phyloP scores from a whole-genome alignment of 2,329 filamentous ascomycete species.

The Claviceps capensis region DNA sequence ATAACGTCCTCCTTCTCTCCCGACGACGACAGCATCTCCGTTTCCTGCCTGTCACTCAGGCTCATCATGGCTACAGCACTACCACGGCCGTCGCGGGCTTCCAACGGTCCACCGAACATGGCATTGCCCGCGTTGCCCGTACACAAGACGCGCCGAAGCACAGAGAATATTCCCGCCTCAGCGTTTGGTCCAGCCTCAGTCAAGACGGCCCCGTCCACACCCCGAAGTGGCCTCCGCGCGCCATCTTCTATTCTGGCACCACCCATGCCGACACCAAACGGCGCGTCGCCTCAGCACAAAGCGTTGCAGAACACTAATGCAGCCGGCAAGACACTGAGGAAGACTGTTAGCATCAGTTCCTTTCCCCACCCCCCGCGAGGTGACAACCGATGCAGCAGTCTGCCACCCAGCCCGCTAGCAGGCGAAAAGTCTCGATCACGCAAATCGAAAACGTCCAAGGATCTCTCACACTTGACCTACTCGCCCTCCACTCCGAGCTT shows the following conservation, averaged over 20 bases:
- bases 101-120: slow-evolving; percentile 56
- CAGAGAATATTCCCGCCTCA: slow-evolving; percentile 29
- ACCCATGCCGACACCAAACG: slow-evolving; percentile 38
- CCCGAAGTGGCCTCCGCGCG: slow-evolving; percentile 44
- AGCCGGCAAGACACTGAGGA: slow-evolving; percentile 59
- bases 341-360: slow-evolving; percentile 84
- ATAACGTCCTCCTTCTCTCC: background rate
- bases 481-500: slow-evolving; percentile 52
- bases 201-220: slow-evolving; percentile 31
- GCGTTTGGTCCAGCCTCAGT: slow-evolving; percentile 11
- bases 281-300: slow-evolving; percentile 42
- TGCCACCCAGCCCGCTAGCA: slow-evolving; percentile 48
- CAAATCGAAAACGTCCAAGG: slow-evolving; percentile 43
- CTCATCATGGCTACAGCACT: slow-evolving; percentile 36
- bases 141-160: slow-evolving; percentile 58
- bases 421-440: slow-evolving; percentile 34
- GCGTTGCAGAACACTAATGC: slow-evolving; percentile 41
- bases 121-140: slow-evolving; percentile 63
- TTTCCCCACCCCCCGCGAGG: slow-evolving; percentile 81
- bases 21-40: background rate
- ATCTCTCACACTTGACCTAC: slow-evolving; percentile 35
- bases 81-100: slow-evolving; percentile 52
- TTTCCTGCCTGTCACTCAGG: background rate
- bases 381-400: slow-evolving; percentile 41
- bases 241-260: slow-evolving; percentile 42